Evolutionary conservation across 495 filamentous ascomycete genomes (phyloP), one percentile per base, ranked within the genome.

Genomic region (Xylaria curta): DNA sequence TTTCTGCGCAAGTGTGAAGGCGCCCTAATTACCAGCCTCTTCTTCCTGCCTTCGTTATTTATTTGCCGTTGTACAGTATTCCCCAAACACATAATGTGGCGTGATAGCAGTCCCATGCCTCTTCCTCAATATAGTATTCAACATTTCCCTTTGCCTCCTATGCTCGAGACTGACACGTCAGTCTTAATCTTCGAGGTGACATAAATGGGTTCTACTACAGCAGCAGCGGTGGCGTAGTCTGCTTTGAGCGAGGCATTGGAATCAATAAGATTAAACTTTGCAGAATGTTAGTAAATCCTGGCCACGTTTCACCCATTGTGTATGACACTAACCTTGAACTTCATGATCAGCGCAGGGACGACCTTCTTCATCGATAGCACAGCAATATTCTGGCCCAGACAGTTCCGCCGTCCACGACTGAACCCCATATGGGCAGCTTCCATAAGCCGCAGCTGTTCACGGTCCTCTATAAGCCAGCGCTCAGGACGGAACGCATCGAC

Each of bases 341-440:
- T 74, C 73, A 75, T 73, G 10, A 91, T 79, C 58, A 92, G 81
- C 44, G 85, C 87, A 49, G 90, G 88, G 44, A 91, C 83, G 15
- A 91, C 73, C 78, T 91, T 91, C 72, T 90, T 88, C 59, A 91
- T 86, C 78, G 91, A 89, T 74, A 92, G 65, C 70, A 87, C 78
- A 47, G 85, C 85, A 63, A 92, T 86, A 73, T 92, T 89, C 75
- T 86, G 88, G 17, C 90, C 90, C 73, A 92, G 86, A 76, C 90
- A 92, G 36, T 82, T 85, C 54, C 90, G 79, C 17, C 82, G 81
- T 21, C 90, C 90, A 4, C 85, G 86, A 44, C 90, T 89, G 76
- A 91, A 92, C 54, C 80, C 79, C 62, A 86, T 78, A 62, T 75
- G 73, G 24, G 74, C 66, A 40, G 61, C 84, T 70, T 85, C 84